Evolutionary conservation across 768 basidiomycete genomes (phyloP), one percentile per base, ranked within the genome.

Genomic region (Obba rivulosa): DNA sequence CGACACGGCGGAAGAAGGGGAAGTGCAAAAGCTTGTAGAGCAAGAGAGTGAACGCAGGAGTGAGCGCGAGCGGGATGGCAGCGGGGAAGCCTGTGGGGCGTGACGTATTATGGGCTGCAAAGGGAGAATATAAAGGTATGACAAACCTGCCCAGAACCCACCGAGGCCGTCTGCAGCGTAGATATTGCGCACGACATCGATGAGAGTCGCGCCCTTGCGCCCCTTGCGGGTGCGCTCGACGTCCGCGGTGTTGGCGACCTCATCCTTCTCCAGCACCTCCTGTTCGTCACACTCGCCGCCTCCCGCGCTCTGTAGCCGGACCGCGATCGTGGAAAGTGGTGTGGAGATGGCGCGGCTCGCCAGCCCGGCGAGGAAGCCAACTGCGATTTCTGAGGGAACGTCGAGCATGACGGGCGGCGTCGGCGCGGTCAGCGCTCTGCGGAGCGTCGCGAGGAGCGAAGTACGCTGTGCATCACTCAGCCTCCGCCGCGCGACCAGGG

Each of bases 291-390:
- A 65, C 10, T 70, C 68, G 4, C 66, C 62, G 4, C 65, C 64
- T 17, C 67, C 66, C 1, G 69, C 70, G 0, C 67, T 75, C 56
- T 83, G 81, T 17, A 80, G 68, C 22, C 71, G 69, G 1, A 81
- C 69, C 2, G 81, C 79, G 37, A 83, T 64, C 36, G 81, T 73
- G 48, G 72, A 77, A 13, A 83, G 64, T 0, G 81, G 82, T 5
- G 74, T 77, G 0, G 79, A 75, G 13, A 80, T 62, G 0, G 73
- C 74, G 20, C 79, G 72, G 36, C 78, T 79, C 1, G 74, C 70
- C 11, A 82, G 70, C 20, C 81, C 80, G 0, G 81, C 76, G 4
- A 79, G 41, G 53, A 78, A 81, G 11, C 81, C 81, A 1, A 81
- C 64, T 0, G 71, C 55, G 1, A 85, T 59, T 50, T 83, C 81